Evolutionary conservation across 73 alveolate genomes (phyloP), one percentile per base, ranked within the genome.

Genomic region (Stentor coeruleus): DNA sequence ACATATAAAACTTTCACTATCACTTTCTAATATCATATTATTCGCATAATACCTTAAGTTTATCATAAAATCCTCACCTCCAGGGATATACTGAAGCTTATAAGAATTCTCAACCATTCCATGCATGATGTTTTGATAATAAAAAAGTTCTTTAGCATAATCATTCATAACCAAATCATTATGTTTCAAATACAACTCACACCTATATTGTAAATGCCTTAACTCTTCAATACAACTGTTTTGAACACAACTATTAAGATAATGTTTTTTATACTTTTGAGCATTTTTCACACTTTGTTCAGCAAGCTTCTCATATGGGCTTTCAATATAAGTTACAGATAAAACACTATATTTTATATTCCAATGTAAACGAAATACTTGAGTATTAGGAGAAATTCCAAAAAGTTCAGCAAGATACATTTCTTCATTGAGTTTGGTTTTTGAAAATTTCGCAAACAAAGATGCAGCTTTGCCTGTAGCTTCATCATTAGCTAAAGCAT

Each of bases 361-460:
- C 79, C 79, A 66, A 66, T 66, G 79, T 28, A 66, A 15, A 26
- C 79, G n/a, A 66, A 66, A 66, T 26, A 66, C 40, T 1, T 20
- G 79, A 26, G n/a, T 26, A 31, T 26, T 20, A 66, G 36, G 36
- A 0, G 15, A 20, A 2, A 20, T 66, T 26, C 39, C 15, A 20
- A 66, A 66, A 31, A 20, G 33, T 28, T 66, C 79, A 20, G 79
- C n/a, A 20, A 33, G 11, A 33, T 66, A 66, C 1, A 66, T 31
- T 33, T 66, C 79, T 66, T 66, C 79, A 66, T 66, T 66, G 3
- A 26, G 79, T 15, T 33, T 66, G 37, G 11, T 66, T 66, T 31
- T 20, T 26, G 11, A 28, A 31, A 26, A 66, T 33, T 31, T 66
- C 14, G n/a, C 26, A 31, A 66, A 66, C n/a, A 66, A 33, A 26